Percentiles rank a stretch among this genome's conserved stretches.
phyloP scores from a whole-genome alignment of 2,329 filamentous ascomycete species.

The Ophiostoma sp. region DNA sequence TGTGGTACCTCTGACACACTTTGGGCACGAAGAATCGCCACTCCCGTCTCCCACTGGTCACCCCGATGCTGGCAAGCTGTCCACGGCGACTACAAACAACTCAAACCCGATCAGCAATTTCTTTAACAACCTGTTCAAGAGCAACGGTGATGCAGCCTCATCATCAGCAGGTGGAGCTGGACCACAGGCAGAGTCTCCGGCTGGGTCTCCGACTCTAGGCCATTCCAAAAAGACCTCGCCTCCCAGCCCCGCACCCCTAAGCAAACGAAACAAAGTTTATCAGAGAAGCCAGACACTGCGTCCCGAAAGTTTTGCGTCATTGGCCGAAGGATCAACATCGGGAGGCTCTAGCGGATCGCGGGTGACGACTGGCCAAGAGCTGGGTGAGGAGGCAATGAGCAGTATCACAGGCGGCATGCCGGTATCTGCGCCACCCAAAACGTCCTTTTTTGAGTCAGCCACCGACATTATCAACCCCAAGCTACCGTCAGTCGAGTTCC shows the following conservation, averaged over 20 bases:
- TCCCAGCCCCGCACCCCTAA: constrained; percentile 14
- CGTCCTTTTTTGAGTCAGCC: constrained; percentile 91
- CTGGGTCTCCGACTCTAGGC: neutral
- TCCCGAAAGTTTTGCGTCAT: constrained; percentile 34
- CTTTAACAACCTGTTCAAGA: constrained; percentile 50
- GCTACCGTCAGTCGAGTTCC: constrained; percentile 71
- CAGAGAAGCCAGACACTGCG: constrained; percentile 70
- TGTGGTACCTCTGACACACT: constrained; percentile 38
- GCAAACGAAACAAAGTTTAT: constrained; percentile 64
- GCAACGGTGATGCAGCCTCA: neutral
- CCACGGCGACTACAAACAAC: constrained; percentile 37
- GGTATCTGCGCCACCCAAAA: constrained; percentile 72
- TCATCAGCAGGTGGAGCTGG: neutral
- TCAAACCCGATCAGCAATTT: constrained; percentile 59
- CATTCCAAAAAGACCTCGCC: neutral
- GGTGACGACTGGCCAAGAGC: constrained; percentile 49
- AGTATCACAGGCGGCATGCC: constrained; percentile 34
- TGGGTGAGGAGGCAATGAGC: constrained; percentile 27
- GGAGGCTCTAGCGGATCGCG: constrained; percentile 32
- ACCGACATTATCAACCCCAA: constrained; percentile 89
- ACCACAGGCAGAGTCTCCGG: neutral
- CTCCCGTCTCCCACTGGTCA: constrained; percentile 18
- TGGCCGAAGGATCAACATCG: constrained; percentile 32
- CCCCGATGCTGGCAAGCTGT: constrained; percentile 30
- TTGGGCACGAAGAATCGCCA: constrained; percentile 28